Percentiles rank a stretch among this genome's conserved stretches.
Evolutionary conservation across 2,329 filamentous ascomycete species (phyloP).

Genomic region (Colletotrichum sp.): DNA sequence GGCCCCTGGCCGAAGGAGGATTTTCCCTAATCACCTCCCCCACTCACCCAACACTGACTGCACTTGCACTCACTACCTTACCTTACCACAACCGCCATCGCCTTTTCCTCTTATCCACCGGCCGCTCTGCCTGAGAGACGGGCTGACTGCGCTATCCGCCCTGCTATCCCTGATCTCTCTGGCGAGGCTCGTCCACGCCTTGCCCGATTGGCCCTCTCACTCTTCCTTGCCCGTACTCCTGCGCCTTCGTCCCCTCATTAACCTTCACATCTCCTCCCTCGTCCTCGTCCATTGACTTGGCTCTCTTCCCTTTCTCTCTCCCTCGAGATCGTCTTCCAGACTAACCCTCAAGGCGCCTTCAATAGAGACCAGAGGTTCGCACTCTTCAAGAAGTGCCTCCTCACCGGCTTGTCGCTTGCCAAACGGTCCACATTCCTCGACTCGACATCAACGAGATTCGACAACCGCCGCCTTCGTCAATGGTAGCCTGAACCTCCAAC

Average conservation of each 20-base stretch:
- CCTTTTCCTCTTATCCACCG: not conserved
- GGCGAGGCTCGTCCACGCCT: slow-evolving; percentile 20
- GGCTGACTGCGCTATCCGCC: not conserved
- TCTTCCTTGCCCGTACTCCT: slow-evolving; percentile 9
- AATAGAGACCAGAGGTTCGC: slow-evolving; percentile 11
- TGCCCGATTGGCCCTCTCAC: slow-evolving; percentile 8
- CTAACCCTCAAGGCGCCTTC: slow-evolving; percentile 14
- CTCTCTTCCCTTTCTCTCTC: slow-evolving; percentile 13
- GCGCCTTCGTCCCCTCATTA: slow-evolving; percentile 14
- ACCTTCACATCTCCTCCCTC: slow-evolving; percentile 13
- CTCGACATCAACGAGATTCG: slow-evolving; percentile 1
- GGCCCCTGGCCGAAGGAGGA: not conserved
- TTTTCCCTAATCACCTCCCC: slow-evolving; percentile 7
- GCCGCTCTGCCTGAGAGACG: slow-evolving; percentile 5
- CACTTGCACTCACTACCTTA: not conserved
- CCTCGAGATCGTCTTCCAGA: slow-evolving; percentile 10
- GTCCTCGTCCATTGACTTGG: not conserved
- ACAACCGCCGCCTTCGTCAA: not conserved
- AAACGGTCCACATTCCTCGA: not conserved
- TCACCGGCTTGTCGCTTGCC: slow-evolving; percentile 10
- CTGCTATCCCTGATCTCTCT: slow-evolving; percentile 6
- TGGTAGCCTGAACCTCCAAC: slow-evolving; percentile 3
- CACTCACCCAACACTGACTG: not conserved
- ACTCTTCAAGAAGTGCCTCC: slow-evolving; percentile 4
- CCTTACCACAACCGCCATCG: not conserved